These are phyloP conservation scores for Imleria badia DNA, from an alignment of 768 basidiomycete genomes.

Conservation along the genomic window DNA sequence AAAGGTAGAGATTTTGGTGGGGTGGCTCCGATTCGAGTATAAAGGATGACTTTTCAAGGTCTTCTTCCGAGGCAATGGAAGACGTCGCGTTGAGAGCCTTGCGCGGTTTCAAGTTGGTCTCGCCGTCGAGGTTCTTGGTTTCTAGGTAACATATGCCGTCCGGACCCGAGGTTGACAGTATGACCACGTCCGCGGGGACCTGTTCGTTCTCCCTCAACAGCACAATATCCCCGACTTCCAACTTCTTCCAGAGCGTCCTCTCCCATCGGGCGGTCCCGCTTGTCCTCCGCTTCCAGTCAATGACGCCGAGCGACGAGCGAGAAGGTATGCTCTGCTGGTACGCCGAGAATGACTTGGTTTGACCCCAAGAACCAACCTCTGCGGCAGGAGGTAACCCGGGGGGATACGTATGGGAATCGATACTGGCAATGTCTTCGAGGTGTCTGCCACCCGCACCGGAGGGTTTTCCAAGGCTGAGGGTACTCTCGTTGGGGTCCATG, in stretches of 20 bases:
- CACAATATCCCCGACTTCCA: constrained; percentile 96
- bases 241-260: constrained; percentile 96
- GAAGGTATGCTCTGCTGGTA: constrained; percentile 61
- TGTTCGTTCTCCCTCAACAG: constrained; percentile 91
- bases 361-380: constrained; percentile 38
- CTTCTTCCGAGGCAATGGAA: constrained; percentile 79
- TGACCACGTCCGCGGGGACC: constrained; percentile 93
- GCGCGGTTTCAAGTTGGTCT: constrained; percentile 93
- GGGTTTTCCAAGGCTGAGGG: constrained; percentile 37
- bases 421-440: constrained; percentile 67
- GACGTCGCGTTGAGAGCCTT: constrained; percentile 75
- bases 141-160: constrained; percentile 94
- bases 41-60: constrained; percentile 84
- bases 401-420: constrained; percentile 66
- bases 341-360: constrained; percentile 38
- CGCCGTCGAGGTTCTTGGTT: constrained; percentile 97
- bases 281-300: constrained; percentile 74
- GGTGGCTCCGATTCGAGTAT: constrained; percentile 91
- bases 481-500: constrained; percentile 43
- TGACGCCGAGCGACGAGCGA: constrained; percentile 62
- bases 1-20: constrained; percentile 89
- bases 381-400: constrained; percentile 37
- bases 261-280: constrained; percentile 86
- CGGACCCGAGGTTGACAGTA: constrained; percentile 87
- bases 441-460: constrained; percentile 47